Conservation (phyloP, 2,329 filamentous ascomycete species). For the Eurotiales sp. region DNA sequence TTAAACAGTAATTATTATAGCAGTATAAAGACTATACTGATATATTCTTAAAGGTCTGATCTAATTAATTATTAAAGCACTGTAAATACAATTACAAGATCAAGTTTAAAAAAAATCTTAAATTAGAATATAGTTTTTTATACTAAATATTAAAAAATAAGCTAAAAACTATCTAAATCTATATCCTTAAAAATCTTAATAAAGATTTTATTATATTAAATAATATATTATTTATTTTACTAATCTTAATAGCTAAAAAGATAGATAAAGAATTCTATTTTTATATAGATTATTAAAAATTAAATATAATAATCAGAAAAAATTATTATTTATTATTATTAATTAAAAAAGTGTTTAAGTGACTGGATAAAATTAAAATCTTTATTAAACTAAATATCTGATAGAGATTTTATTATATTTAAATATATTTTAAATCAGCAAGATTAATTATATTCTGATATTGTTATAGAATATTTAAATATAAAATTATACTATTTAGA, state of each 20-base stretch:
- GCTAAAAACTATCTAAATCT: not conserved
- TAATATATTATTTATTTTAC: not conserved
- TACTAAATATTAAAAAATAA: not conserved
- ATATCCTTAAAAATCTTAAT: not conserved
- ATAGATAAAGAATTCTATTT: constrained; percentile 13
- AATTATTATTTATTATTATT: constrained; percentile 23
- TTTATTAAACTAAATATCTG: constrained; percentile 25
- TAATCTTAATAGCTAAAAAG: constrained; percentile 15
- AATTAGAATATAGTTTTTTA: not conserved
- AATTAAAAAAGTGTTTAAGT: constrained; percentile 22
- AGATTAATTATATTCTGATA: constrained; percentile 16
- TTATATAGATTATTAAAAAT: constrained; percentile 23
- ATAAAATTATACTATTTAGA: constrained; percentile 26
- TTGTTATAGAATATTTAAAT: constrained; percentile 25
- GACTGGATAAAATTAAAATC: constrained; percentile 16
- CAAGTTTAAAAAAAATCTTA: not conserved
- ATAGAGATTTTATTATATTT: constrained; percentile 13
- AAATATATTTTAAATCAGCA: not conserved
- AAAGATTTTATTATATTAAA: constrained; percentile 6
- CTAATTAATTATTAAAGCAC: not conserved
- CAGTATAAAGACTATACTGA: not conserved
- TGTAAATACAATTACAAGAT: not conserved
- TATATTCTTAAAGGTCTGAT: constrained; percentile 1
- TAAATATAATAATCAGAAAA: constrained; percentile 26
- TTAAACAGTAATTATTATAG: not conserved